phyloP scores from a whole-genome alignment of 2,329 filamentous ascomycete species.

The Sporothrix brunneoviolacea region DNA sequence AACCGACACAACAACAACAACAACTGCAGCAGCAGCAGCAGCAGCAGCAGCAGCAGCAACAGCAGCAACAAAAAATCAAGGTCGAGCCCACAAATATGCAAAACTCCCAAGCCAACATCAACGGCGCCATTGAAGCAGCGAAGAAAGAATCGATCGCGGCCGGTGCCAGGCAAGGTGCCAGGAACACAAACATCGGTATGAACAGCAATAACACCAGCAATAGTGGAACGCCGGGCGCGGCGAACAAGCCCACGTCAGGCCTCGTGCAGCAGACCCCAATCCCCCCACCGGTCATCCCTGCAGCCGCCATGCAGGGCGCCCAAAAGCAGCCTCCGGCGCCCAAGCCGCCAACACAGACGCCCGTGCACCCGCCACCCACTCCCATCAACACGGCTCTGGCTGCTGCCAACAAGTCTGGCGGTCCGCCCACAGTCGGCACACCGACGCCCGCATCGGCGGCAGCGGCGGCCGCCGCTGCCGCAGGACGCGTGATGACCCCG shows the following conservation, averaged over 20 bases:
- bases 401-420: conserved; percentile 27
- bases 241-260: conserved; percentile 9
- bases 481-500: conserved; percentile 40
- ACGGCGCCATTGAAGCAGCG: conserved; percentile 39
- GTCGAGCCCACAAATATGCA: conserved; percentile 26
- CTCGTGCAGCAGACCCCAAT: conserved; percentile 19
- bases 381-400: conserved; percentile 45
- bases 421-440: conserved; percentile 37
- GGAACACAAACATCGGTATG: conserved; percentile 13
- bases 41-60: conserved; percentile 5
- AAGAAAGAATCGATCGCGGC: conserved; percentile 36
- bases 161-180: conserved; percentile 22
- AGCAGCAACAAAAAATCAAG: conserved; percentile 21
- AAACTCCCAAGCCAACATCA: conserved; percentile 33
- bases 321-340: conserved; percentile 20
- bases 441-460: conserved; percentile 38
- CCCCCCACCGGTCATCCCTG: conserved; percentile 19
- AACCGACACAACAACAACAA: conserved; percentile 11
- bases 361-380: conserved; percentile 26
- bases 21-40: conserved; percentile 12
- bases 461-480: conserved; percentile 2
- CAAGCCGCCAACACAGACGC: conserved; percentile 19
- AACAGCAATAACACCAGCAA: conserved; percentile 11
- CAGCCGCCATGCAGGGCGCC: conserved; percentile 15
- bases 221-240: background rate